Conservation (phyloP, 768 basidiomycete species). For the Termitomyces sp. region DNA sequence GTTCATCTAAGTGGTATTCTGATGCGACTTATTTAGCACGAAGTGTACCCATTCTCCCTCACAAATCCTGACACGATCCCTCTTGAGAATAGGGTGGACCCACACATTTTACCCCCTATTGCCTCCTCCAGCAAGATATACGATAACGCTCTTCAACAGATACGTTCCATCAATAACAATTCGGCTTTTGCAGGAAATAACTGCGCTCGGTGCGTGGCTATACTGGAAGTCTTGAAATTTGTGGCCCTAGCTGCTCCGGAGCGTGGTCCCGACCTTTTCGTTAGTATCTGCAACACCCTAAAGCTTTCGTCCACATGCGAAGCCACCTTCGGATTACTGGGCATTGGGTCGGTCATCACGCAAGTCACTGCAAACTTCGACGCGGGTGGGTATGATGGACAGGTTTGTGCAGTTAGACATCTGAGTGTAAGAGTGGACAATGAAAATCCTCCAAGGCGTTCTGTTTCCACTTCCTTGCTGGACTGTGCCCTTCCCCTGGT, state of each 20-base stretch:
- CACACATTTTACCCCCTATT: conserved; percentile 58
- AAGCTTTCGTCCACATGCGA: conserved; percentile 47
- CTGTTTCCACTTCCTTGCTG: conserved; percentile 53
- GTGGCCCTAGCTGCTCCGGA: conserved; percentile 58
- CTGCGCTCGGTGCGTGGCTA: conserved; percentile 57
- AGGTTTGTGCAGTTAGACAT: conserved; percentile 33
- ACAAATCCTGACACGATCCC: conserved; percentile 62
- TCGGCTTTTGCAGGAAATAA: conserved; percentile 46
- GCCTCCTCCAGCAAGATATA: conserved; percentile 43
- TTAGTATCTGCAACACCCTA: conserved; percentile 57
- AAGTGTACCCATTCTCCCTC: conserved; percentile 52
- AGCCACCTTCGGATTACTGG: conserved; percentile 38
- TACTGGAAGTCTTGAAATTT: conserved; percentile 61
- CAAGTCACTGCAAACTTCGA: conserved; percentile 71
- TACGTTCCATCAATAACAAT: conserved; percentile 49
- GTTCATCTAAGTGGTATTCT: not conserved
- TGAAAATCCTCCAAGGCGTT: conserved; percentile 32
- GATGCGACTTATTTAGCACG: conserved; percentile 32
- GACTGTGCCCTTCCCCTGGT: conserved; percentile 49
- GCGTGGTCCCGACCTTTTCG: conserved; percentile 50
- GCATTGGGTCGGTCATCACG: conserved; percentile 56
- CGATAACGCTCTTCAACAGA: conserved; percentile 47
- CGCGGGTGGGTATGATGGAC: conserved; percentile 68
- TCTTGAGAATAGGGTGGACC: conserved; percentile 52
- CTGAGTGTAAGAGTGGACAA: not conserved